Conservation (phyloP, 78 protist genomes). For the Guillardia theta region DNA sequence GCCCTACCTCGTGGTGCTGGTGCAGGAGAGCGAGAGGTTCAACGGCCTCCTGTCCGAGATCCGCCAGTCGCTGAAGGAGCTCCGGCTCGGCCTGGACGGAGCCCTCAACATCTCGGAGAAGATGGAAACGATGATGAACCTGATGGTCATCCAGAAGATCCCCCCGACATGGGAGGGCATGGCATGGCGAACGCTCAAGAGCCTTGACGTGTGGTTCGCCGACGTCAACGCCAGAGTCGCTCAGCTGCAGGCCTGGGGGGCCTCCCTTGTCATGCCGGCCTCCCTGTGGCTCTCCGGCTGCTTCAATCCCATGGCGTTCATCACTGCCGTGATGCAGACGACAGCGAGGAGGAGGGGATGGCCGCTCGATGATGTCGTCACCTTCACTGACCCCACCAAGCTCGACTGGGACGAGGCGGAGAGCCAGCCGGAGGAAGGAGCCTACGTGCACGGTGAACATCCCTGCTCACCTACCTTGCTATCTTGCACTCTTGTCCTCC, state of each 20-base stretch:
- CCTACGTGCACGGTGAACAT: conserved; percentile 68
- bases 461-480: too few species aligned
- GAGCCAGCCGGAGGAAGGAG: conserved; percentile 68
- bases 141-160: not conserved
- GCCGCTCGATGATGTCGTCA: not conserved
- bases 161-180: not conserved
- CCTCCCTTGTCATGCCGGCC: conserved; percentile 41
- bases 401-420: not conserved
- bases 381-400: conserved; percentile 53
- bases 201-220: conserved; percentile 55
- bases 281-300: conserved; percentile 62
- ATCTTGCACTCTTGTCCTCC: too few species aligned
- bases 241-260: not conserved
- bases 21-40: conserved; percentile 67
- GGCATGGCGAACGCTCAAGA: conserved; percentile 46
- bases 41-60: conserved; percentile 49
- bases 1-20: conserved; percentile 20
- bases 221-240: conserved; percentile 28
- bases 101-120: conserved; percentile 56
- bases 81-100: conserved; percentile 58
- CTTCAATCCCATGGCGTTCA: conserved; percentile 70
- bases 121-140: conserved; percentile 32
- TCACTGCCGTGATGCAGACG: conserved; percentile 55
- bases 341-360: not conserved
- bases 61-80: conserved; percentile 51